A percentile compares a stretch with the other conserved stretches of the same genome.
Conservation (phyloP, 2,329 filamentous ascomycete species). For the Penicillium hesseltinei region DNA sequence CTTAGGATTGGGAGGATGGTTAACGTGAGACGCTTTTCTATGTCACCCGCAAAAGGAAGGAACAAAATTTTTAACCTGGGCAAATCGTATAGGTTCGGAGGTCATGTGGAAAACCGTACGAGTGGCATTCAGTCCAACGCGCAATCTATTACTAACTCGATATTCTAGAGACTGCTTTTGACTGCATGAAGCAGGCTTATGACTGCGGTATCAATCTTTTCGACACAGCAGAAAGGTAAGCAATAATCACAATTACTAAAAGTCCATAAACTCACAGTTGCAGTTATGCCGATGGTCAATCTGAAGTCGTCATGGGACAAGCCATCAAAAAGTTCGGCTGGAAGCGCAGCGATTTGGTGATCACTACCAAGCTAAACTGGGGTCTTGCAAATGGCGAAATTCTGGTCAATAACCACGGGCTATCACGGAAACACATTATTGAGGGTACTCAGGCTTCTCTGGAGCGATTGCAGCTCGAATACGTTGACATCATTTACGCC, state of each 20-base stretch:
- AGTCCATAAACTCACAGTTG: constrained; percentile 32
- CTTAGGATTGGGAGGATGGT: constrained; percentile 47
- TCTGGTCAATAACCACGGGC: constrained; percentile 61
- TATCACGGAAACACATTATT: constrained; percentile 69
- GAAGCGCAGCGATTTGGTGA: constrained; percentile 54
- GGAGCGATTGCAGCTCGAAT: constrained; percentile 61
- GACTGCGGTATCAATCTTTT: constrained; percentile 59
- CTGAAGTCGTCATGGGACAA: background rate
- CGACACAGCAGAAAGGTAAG: constrained; percentile 53
- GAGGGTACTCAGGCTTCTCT: constrained; percentile 63
- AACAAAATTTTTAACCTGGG: background rate
- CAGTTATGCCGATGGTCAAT: background rate
- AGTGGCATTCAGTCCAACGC: background rate
- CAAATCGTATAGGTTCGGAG: constrained; percentile 22
- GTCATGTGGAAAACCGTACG: background rate
- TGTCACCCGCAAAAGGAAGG: background rate
- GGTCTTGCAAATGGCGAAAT: constrained; percentile 54
- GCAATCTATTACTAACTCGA: background rate
- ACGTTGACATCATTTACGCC: constrained; percentile 71
- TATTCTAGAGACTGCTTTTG: background rate
- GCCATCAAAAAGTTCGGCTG: constrained; percentile 54
- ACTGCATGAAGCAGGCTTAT: constrained; percentile 54
- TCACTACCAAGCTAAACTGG: constrained; percentile 58
- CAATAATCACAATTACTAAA: constrained; percentile 34
- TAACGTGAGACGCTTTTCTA: background rate